Conservation (phyloP, 208 protist genomes). For the Acanthamoeba triangularis region DNA sequence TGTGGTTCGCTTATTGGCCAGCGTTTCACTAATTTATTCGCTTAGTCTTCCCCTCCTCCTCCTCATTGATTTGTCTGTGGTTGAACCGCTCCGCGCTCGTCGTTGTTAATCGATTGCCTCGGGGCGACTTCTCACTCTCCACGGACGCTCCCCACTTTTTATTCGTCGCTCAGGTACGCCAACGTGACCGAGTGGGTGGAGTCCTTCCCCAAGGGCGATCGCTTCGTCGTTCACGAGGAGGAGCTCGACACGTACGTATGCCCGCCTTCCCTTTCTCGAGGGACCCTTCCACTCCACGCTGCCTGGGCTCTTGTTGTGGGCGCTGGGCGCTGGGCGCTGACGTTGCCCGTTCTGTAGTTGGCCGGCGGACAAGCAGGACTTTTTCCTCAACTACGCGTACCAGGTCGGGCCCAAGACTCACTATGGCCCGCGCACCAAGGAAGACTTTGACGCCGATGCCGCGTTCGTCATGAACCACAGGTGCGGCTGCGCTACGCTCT, state of each 20-base stretch:
- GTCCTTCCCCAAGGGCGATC: conserved; percentile 45
- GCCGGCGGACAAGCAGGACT: neutral
- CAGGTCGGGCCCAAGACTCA: conserved; percentile 76
- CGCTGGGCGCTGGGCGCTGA: too few species aligned
- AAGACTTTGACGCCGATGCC: conserved; percentile 74
- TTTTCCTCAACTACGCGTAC: conserved; percentile 71
- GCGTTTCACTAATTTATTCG: neutral
- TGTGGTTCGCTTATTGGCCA: too few species aligned
- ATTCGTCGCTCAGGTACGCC: neutral
- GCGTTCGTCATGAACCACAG: conserved; percentile 76
- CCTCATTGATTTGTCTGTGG: too few species aligned
- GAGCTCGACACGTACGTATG: conserved; percentile 51
- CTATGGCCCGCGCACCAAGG: conserved; percentile 64
- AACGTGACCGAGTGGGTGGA: conserved; percentile 56
- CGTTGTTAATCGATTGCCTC: neutral
- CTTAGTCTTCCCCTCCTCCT: too few species aligned
- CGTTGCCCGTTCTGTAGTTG: conserved; percentile 6
- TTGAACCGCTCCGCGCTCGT: neutral
- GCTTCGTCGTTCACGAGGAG: conserved; percentile 67
- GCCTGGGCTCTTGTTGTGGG: neutral
- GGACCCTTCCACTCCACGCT: neutral
- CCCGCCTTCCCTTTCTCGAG: neutral
- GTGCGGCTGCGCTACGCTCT: neutral
- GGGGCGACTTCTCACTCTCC: neutral
- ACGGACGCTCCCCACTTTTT: too few species aligned